Evolutionary conservation across 2,329 filamentous ascomycete species (phyloP).

Genomic region (Monosporascus ibericus): DNA sequence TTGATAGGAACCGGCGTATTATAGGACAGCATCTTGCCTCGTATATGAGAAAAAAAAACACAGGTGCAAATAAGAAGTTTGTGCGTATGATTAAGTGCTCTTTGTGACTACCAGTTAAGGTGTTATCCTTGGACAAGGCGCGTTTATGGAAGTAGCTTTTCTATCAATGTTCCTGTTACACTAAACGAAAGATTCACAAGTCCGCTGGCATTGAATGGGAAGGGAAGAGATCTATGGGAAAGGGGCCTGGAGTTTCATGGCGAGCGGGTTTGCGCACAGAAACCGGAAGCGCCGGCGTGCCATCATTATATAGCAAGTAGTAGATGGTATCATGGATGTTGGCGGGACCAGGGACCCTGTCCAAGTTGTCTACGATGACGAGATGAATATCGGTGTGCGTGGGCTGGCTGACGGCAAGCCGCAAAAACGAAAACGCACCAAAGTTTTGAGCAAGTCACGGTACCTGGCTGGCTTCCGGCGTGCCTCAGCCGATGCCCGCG

Average conservation of each 20-base stretch:
- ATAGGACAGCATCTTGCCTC: constrained; percentile 42
- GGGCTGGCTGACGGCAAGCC: not conserved
- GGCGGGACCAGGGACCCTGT: not conserved
- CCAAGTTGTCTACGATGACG: not conserved
- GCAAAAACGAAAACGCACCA: not conserved
- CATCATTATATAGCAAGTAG: not conserved
- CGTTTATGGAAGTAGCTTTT: not conserved
- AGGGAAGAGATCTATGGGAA: not conserved
- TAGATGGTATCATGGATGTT: not conserved
- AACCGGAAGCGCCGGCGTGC: not conserved
- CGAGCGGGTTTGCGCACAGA: not conserved
- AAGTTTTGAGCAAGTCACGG: not conserved
- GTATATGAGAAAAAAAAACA: not conserved
- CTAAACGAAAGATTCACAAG: not conserved
- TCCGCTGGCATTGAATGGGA: not conserved
- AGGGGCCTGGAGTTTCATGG: constrained; percentile 8
- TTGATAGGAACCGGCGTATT: constrained; percentile 40
- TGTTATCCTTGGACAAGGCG: not conserved
- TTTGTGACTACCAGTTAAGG: not conserved
- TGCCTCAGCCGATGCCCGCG: no score
- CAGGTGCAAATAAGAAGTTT: not conserved
- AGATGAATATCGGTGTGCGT: not conserved
- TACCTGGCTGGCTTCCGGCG: no score
- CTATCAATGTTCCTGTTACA: not conserved
- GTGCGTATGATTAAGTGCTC: not conserved